These are phyloP conservation scores for Aleurites moluccanus DNA, from an alignment of 441 rosid genomes.

Conservation along the genomic window DNA sequence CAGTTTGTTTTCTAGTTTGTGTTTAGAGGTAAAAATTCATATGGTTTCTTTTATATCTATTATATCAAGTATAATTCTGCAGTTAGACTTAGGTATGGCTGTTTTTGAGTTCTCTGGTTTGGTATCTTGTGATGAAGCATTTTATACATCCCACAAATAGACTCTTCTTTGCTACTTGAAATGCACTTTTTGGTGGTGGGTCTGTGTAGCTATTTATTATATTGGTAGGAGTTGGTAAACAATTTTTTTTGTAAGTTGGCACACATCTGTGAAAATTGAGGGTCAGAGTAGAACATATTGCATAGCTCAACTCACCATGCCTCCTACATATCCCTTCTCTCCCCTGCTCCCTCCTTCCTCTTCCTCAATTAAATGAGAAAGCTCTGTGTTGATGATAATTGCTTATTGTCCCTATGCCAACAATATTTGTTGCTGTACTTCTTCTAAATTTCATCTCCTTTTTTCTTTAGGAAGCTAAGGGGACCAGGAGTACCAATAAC, in stretches of 20 bases:
- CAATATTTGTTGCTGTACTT: background rate
- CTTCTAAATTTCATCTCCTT: conserved; percentile 20
- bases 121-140: background rate
- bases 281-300: background rate
- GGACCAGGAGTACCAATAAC: conserved; percentile 56
- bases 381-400: background rate
- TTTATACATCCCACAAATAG: background rate
- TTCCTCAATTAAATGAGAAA: background rate
- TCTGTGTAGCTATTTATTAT: background rate
- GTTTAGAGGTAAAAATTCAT: background rate
- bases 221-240: background rate
- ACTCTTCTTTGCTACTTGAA: background rate
- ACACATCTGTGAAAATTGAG: background rate
- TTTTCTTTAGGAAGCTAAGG: conserved; percentile 45
- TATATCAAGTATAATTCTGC: background rate
- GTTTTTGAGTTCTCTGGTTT: background rate
- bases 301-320: background rate
- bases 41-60: background rate
- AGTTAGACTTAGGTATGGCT: background rate
- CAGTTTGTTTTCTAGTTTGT: background rate
- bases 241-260: background rate
- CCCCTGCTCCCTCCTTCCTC: background rate
- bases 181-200: background rate
- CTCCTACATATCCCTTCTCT: background rate
- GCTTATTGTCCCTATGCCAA: background rate